phyloP scores from a whole-genome alignment of 352 stramenopile species.

The Phytophthora quininea region DNA sequence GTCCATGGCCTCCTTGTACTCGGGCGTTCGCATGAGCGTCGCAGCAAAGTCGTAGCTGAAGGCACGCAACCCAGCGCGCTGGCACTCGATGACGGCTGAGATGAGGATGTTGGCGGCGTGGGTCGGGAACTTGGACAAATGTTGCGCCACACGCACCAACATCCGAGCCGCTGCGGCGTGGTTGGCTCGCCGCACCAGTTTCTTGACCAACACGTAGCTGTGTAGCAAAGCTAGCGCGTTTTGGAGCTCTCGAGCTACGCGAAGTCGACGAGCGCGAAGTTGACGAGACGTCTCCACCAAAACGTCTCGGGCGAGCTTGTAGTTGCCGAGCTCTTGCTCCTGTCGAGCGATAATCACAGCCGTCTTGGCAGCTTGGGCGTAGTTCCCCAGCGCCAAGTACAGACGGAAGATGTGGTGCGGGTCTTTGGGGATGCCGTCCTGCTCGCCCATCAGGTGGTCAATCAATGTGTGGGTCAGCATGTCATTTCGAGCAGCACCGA shows the following conservation, averaged over 20 bases:
- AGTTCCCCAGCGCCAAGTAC: constrained; percentile 95
- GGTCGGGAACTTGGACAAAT: constrained; percentile 93
- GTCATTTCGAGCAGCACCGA: constrained; percentile 92
- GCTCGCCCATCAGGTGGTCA: constrained; percentile 95
- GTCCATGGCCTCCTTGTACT: constrained; percentile 89
- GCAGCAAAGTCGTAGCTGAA: constrained; percentile 93
- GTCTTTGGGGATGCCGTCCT: constrained; percentile 93
- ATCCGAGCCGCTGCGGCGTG: constrained; percentile 88
- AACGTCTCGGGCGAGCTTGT: constrained; percentile 92
- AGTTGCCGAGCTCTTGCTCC: constrained; percentile 94
- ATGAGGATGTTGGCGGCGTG: constrained; percentile 93
- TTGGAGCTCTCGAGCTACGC: constrained; percentile 89
- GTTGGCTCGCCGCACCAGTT: constrained; percentile 88
- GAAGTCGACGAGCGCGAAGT: constrained; percentile 85
- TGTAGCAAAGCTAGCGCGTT: constrained; percentile 91
- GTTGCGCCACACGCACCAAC: constrained; percentile 89
- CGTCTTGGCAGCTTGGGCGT: constrained; percentile 92
- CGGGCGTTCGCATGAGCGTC: constrained; percentile 87
- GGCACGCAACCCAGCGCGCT: constrained; percentile 88
- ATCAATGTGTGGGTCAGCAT: constrained; percentile 95
- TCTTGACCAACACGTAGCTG: constrained; percentile 94
- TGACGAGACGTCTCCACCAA: constrained; percentile 91
- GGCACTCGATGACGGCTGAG: constrained; percentile 94
- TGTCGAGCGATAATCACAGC: constrained; percentile 94
- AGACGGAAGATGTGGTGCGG: constrained; percentile 95